A percentile compares a stretch with the other conserved stretches of the same genome.
These are phyloP conservation scores for Candida takata DNA, from an alignment of 805 yeast species.

Conservation along the genomic window DNA sequence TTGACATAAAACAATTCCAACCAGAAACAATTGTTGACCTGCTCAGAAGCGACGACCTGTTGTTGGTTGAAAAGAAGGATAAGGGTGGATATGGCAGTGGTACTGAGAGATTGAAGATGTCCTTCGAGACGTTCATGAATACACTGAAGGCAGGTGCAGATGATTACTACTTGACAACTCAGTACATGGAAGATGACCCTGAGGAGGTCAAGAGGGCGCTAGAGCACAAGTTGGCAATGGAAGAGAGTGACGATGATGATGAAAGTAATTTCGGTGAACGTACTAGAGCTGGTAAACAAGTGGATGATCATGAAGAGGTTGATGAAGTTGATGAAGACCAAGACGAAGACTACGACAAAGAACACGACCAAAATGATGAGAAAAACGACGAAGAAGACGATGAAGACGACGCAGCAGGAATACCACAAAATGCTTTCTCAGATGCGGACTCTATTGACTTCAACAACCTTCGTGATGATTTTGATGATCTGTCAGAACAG, in stretches of 20 bases:
- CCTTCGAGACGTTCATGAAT: constrained; percentile 40
- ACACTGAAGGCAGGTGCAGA: constrained; percentile 39
- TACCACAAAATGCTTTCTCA: constrained; percentile 20
- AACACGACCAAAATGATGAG: constrained; percentile 13
- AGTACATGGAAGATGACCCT: constrained; percentile 45
- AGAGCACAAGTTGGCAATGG: constrained; percentile 20
- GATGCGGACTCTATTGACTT: constrained; percentile 37
- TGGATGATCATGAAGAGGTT: too few relatives aligned
- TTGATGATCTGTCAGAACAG: constrained; percentile 30
- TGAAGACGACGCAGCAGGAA: constrained; percentile 9
- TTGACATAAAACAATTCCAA: constrained; percentile 29
- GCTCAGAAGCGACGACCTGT: constrained; percentile 27
- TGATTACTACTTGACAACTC: constrained; percentile 60
- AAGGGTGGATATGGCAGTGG: constrained; percentile 69
- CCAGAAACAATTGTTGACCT: constrained; percentile 30
- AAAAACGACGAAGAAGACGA: constrained; percentile 15
- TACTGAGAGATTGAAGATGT: constrained; percentile 42
- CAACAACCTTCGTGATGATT: constrained; percentile 42
- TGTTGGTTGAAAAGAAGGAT: constrained; percentile 54
- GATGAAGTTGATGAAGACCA: constrained; percentile 2
- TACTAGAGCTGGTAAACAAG: too few relatives aligned
- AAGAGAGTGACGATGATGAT: constrained; percentile 6
- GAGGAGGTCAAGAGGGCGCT: constrained; percentile 20
- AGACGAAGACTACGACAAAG: constrained; percentile 13
- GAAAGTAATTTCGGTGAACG: constrained; percentile 2